Evolutionary conservation across 2,329 filamentous ascomycete genomes (phyloP), one percentile per base, ranked within the genome.

Genomic region (Penicillium sp.): DNA sequence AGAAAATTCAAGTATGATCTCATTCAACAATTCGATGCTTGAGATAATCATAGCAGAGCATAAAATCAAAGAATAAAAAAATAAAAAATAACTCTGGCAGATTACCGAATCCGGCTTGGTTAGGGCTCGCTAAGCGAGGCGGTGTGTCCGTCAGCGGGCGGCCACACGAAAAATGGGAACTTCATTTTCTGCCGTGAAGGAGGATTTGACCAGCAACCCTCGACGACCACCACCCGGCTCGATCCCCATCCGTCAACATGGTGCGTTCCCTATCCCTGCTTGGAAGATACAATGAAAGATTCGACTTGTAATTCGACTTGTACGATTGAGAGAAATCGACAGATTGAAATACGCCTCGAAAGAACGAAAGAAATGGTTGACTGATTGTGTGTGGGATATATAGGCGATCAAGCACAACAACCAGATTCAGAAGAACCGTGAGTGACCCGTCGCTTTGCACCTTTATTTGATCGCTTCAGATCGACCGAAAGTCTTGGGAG

Each of bases 321-420:
- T 59, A 39, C 44, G 39, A 50, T 53, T 60, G 38, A 57, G 10
- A 47, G 32, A 45, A 49, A 56, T 58, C 52, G 38, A 53, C 8
- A 50, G 38, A 46, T 58, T 46, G 60, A 56, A 54, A 53, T 49
- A 42, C 39, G 43, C 16, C 49, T 45, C 29, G 38, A 51, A 51
- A 24, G 20, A 43, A n/a, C 18, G 52, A 57, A 50, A 56, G 56
- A 14, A 55, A 67, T 59, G 65, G 52, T 61, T 58, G 60, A 56
- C 62, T 60, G 59, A 58, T 62, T 59, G 59, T 57, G 68, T 68
- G 64, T 72, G 73, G 63, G 51, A 59, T 57, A 67, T 71, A 69
- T 75, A 88, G 92, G 90, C 93, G 86, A 96, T 97, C 91, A 96
- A 96, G 88, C 92, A 97, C 89, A 97, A 97, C 85, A 92, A 97